Evolutionary conservation across 495 filamentous ascomycete species (phyloP).

Genomic region (Baudoinia panamericana): DNA sequence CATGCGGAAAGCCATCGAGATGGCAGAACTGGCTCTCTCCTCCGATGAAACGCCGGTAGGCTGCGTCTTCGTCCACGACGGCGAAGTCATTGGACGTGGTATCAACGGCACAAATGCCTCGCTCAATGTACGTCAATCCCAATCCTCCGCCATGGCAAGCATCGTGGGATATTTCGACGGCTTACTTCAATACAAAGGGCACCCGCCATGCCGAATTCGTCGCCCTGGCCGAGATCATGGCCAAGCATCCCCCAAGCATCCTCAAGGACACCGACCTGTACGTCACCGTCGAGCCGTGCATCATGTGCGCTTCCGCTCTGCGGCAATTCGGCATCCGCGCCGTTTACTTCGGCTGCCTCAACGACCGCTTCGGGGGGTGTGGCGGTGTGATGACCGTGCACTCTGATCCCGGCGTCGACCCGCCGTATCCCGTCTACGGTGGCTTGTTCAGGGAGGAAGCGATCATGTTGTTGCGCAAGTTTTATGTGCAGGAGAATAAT

Average conservation of each 20-base stretch:
- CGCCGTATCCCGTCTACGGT: constrained; percentile 60
- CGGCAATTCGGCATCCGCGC: constrained; percentile 67
- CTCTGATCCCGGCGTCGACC: constrained; percentile 55
- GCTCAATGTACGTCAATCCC: constrained; percentile 42
- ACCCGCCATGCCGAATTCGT: constrained; percentile 92
- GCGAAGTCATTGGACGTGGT: constrained; percentile 62
- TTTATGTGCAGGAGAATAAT: constrained; percentile 94
- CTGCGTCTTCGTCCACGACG: constrained; percentile 73
- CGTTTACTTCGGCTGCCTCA: constrained; percentile 88
- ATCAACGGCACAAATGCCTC: constrained; percentile 95
- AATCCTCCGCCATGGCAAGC: background rate
- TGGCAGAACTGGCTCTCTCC: constrained; percentile 58
- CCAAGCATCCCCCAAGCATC: constrained; percentile 42
- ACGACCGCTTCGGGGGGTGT: constrained; percentile 91
- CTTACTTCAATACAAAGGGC: constrained; percentile 54
- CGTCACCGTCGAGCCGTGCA: constrained; percentile 92
- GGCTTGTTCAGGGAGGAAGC: constrained; percentile 79
- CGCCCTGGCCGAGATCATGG: constrained; percentile 54
- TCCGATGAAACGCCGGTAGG: constrained; percentile 89
- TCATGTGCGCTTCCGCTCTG: constrained; percentile 94
- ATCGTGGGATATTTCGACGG: background rate
- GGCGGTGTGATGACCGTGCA: constrained; percentile 83
- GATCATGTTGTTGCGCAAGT: constrained; percentile 76
- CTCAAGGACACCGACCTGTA: constrained; percentile 69
- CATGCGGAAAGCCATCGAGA: constrained; percentile 34